These are phyloP conservation scores for Saccharomycopsis sp. DNA, from an alignment of 805 yeast genomes.

Conservation along the genomic window DNA sequence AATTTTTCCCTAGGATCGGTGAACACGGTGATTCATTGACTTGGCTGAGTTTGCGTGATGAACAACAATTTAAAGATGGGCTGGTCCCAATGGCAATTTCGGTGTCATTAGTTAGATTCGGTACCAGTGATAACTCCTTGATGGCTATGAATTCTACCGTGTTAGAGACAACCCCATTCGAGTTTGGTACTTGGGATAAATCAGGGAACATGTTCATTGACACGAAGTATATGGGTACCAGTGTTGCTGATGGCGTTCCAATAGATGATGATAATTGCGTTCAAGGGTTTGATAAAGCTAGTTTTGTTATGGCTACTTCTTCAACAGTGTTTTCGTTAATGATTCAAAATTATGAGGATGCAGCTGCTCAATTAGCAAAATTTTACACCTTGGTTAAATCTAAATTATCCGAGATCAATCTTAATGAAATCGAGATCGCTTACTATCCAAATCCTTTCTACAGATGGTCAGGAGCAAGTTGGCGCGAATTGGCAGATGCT, in stretches of 20 bases:
- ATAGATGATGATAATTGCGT: conserved; percentile 41
- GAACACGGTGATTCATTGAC: conserved; percentile 58
- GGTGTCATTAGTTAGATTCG: conserved; percentile 53
- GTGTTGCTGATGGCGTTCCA: conserved; percentile 53
- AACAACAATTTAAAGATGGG: conserved; percentile 55
- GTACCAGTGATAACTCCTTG: conserved; percentile 46
- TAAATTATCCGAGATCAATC: conserved; percentile 37
- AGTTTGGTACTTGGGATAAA: conserved; percentile 87
- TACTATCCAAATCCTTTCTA: conserved; percentile 70
- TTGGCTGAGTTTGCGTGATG: conserved; percentile 51
- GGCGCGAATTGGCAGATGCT: conserved; percentile 23
- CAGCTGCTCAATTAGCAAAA: conserved; percentile 34
- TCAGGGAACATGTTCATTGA: conserved; percentile 58
- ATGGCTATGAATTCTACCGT: conserved; percentile 46
- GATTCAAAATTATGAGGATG: conserved; percentile 50
- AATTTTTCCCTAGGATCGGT: conserved; percentile 56
- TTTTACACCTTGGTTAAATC: conserved; percentile 28
- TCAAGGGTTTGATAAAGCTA: conserved; percentile 71
- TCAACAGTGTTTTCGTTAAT: conserved; percentile 67
- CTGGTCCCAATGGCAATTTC: conserved; percentile 66
- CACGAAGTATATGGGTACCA: conserved; percentile 63
- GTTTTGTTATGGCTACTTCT: conserved; percentile 77
- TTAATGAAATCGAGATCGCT: conserved; percentile 58
- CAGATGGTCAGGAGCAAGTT: conserved; percentile 25
- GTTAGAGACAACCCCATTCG: conserved; percentile 43